A percentile compares a stretch with the other conserved stretches of the same genome.
Evolutionary conservation across 805 yeast genomes (phyloP).

Genomic region (Schwanniomyces yamadae): DNA sequence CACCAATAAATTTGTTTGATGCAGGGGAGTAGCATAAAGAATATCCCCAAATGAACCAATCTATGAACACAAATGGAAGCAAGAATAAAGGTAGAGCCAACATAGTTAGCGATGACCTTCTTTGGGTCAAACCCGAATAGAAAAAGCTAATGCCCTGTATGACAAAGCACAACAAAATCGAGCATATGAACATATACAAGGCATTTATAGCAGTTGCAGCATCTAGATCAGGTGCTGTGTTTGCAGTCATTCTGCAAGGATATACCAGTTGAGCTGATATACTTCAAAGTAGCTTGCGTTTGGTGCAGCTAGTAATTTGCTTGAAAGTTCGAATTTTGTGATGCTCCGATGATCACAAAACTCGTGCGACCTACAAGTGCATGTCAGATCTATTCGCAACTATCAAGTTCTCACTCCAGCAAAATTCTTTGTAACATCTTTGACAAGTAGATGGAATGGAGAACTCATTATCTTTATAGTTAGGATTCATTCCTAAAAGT

Average conservation of each 20-base stretch:
- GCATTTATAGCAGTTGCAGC: conserved; percentile 19
- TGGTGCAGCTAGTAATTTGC: too few relatives aligned
- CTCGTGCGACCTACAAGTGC: too few relatives aligned
- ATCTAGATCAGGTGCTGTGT: conserved; percentile 1
- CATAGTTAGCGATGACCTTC: conserved; percentile 42
- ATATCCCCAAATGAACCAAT: conserved; percentile 47
- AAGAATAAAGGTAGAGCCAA: conserved; percentile 34
- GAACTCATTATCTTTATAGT: conserved; percentile 3
- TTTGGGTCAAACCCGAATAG: conserved; percentile 43
- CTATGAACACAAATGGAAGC: conserved; percentile 32
- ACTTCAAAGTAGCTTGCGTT: too few relatives aligned
- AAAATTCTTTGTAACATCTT: conserved; percentile 17
- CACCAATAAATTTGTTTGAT: conserved; percentile 34
- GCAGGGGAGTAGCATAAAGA: conserved; percentile 40
- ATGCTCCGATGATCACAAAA: too few relatives aligned
- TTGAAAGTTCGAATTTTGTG: too few relatives aligned
- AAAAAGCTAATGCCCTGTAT: conserved; percentile 38
- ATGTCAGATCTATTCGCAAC: too few relatives aligned
- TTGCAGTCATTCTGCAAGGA: conserved; percentile 2
- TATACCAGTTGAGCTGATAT: too few relatives aligned
- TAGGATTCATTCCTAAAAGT: conserved; percentile 4
- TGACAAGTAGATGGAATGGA: conserved; percentile 15
- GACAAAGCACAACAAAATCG: conserved; percentile 29
- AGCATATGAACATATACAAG: conserved; percentile 37
- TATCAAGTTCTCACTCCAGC: too few relatives aligned